These are phyloP conservation scores for Vicia faba DNA, from an alignment of 306 rosid genomes.

Conservation along the genomic window DNA sequence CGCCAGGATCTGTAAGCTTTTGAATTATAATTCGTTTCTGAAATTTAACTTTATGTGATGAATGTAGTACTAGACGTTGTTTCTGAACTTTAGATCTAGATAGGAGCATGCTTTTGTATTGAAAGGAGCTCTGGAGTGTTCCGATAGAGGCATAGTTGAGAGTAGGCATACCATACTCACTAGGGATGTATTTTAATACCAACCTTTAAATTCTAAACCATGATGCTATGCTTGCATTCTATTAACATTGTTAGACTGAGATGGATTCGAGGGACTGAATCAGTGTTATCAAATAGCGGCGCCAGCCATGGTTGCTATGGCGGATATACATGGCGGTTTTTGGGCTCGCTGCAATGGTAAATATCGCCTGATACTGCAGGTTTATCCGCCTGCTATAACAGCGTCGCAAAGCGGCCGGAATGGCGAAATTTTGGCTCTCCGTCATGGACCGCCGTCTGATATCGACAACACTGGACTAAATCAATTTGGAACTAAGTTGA, in stretches of 20 bases:
- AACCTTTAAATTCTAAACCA: neutral
- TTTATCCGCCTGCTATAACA: no score
- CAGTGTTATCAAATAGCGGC: no score
- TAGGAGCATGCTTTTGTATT: neutral
- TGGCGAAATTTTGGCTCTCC: no score
- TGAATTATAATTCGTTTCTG: neutral
- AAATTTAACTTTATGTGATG: neutral
- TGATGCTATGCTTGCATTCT: neutral
- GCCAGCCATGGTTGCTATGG: no score
- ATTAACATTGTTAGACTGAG: constrained; percentile 10
- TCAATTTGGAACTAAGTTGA: neutral
- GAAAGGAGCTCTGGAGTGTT: no score
- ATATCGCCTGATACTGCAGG: no score
- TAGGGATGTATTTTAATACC: neutral
- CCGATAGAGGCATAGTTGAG: constrained; percentile 1
- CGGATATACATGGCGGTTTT: no score
- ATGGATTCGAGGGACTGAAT: constrained; percentile 6
- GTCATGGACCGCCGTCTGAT: no score
- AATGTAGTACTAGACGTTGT: neutral
- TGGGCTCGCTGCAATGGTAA: no score
- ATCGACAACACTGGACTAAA: no score
- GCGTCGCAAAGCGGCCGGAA: no score
- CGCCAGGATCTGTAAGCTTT: constrained; percentile 77
- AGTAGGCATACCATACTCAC: neutral
- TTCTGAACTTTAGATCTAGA: constrained; percentile 24